Percentiles rank a stretch among this genome's conserved stretches.
Conservation (phyloP, 768 basidiomycete genomes). For the Dendrothele bispora region DNA sequence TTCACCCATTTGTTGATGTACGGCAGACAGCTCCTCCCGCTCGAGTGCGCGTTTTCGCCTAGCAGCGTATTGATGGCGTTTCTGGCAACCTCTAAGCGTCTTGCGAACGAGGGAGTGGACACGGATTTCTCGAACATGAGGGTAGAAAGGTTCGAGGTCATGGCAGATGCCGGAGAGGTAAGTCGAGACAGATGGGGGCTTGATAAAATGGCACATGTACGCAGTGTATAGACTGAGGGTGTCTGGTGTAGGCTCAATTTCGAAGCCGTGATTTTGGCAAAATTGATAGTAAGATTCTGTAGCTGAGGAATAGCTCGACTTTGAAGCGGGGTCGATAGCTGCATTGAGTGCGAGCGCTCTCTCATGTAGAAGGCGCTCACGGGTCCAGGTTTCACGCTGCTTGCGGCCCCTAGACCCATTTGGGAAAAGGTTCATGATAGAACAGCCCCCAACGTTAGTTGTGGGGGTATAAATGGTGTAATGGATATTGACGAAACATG, state of each 20-base stretch:
- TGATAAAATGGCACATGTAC: slow-evolving; percentile 27
- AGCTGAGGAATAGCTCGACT: slow-evolving; percentile 18
- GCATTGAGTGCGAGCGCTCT: slow-evolving; percentile 21
- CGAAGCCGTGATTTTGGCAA: slow-evolving; percentile 19
- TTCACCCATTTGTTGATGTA: background rate
- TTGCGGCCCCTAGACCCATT: slow-evolving; percentile 27
- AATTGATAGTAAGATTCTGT: slow-evolving; percentile 28
- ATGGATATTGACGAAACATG: background rate
- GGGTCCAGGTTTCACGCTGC: slow-evolving; percentile 34
- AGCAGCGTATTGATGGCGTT: background rate
- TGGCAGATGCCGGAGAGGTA: slow-evolving; percentile 24
- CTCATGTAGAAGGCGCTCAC: slow-evolving; percentile 28
- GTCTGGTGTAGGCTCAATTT: slow-evolving; percentile 26
- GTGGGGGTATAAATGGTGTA: slow-evolving; percentile 23
- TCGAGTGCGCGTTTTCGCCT: slow-evolving; percentile 9
- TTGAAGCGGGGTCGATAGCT: slow-evolving; percentile 18
- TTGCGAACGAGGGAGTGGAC: slow-evolving; percentile 5
- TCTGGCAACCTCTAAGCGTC: slow-evolving; percentile 11
- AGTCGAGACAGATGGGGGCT: slow-evolving; percentile 15
- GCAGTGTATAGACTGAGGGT: slow-evolving; percentile 28
- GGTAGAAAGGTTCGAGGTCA: slow-evolving; percentile 19
- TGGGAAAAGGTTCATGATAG: slow-evolving; percentile 15
- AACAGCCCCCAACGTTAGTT: slow-evolving; percentile 25
- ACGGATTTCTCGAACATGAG: slow-evolving; percentile 2
- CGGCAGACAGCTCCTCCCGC: slow-evolving; percentile 4